Base-by-base conservation (phyloP, 345 rosid species). In the Rhizophora apiculata region DNA sequence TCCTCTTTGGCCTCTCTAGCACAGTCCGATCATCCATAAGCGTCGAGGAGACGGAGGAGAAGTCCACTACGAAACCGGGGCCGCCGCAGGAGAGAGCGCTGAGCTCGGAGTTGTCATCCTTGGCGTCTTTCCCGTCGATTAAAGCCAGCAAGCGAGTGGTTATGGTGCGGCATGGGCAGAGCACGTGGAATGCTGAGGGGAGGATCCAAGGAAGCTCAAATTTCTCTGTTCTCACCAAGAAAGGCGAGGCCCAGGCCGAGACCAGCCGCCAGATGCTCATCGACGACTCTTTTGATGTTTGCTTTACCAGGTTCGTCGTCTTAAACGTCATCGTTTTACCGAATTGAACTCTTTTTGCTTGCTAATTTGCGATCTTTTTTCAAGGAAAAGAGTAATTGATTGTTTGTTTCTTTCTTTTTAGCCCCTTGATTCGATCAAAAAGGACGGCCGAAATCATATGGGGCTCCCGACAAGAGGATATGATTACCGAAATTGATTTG, bases 121-220 rank as follows among this genome's bases (percentile, higher is more conserved):
- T 81, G 53, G 68, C 63, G 16, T 80, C 82, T 60, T 83, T 87
- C 37, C 92, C 90, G 16, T 71, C 76, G 21, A 75, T 87, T 32
- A 76, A 74, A 71, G 84, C 67, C 37, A 83, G 90, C 68, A 94
- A 94, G 85, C 74, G 97, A 66, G 96, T 91, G 75, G 88, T 91
- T 31, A 82, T 94, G 63, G 98, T 94, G 68, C 86, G 96, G 82
- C 98, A 94, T 72, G 96, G 98, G 16, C 96, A 91, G 90, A 94
- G 97, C 88, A 88, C 96, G 62, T 91, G 98, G 97, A 91, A 91
- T 16, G 91, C 76, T 75, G 96, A 91, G 74, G 98, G 97, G 0
- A 72, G 96, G 79, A 94, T 94, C 70, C 98, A 94, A 83, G 98
- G 98, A 9, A 89, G 97, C 83, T 94, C 98, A 27, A 68, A 94